These are phyloP conservation scores for Phaeomoniella chlamydospora DNA, from an alignment of 2,329 filamentous ascomycete species.

Conservation along the genomic window DNA sequence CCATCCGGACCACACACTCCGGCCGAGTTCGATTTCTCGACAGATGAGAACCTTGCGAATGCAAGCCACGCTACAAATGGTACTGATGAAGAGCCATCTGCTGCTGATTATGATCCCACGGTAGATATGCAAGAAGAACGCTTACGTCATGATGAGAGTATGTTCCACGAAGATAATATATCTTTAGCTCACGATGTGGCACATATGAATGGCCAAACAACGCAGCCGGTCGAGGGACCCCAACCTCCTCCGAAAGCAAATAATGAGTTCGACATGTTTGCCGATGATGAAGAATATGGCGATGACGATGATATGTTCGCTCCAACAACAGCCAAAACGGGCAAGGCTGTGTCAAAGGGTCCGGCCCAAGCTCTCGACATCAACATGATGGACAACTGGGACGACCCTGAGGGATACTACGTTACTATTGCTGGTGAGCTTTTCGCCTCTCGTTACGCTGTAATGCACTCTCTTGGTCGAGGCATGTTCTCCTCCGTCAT, in stretches of 20 bases:
- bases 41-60: constrained; percentile 56
- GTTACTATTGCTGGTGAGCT: constrained; percentile 86
- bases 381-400: constrained; percentile 80
- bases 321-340: constrained; percentile 32
- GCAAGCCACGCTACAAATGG: constrained; percentile 27
- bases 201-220: neutral
- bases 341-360: constrained; percentile 32
- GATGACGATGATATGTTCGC: constrained; percentile 90
- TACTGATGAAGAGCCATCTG: constrained; percentile 59
- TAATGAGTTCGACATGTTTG: constrained; percentile 50
- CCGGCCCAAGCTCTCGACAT: constrained; percentile 46
- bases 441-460: constrained; percentile 75
- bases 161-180: constrained; percentile 40
- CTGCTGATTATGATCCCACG: constrained; percentile 82
- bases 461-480: constrained; percentile 75
- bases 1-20: constrained; percentile 36
- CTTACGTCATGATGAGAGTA: constrained; percentile 51
- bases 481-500: constrained; percentile 98
- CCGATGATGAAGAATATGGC: constrained; percentile 42
- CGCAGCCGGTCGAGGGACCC: constrained; percentile 13
- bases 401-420: constrained; percentile 92
- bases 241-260: constrained; percentile 26
- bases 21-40: constrained; percentile 46
- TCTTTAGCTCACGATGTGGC: constrained; percentile 36
- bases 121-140: constrained; percentile 78